Base-by-base conservation (phyloP, 345 rosid genomes). In the Gossypium bickii region DNA sequence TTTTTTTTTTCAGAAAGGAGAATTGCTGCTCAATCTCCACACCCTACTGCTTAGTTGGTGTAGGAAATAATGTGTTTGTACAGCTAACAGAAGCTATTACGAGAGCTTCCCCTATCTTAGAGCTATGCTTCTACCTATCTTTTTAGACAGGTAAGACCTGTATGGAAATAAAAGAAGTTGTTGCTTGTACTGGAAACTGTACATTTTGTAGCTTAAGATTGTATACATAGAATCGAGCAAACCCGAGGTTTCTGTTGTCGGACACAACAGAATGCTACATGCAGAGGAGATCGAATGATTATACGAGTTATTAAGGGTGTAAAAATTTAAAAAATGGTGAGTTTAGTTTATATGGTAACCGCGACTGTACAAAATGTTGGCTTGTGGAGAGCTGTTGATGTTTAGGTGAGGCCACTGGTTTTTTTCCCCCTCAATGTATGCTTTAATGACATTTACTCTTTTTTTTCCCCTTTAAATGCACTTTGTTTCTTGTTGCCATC, bases 121-220 rank as follows among this genome's bases (percentile, higher is more conserved):
- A 78, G 78, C 64, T 65, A 61, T 27, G 80, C 52, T 80, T 62
- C 82, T 73, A 22, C 79, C 73, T 41, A 34, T 82, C 81, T 76
- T 76, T 81, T 76, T 64, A 48, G 85, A 70, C 15, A 68, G 89
- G 88, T 80, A 80, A 62, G 87, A 83, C 80, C 85, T 73, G 68
- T 76, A 72, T n/a, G 79, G 52, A 49, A 80, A 87, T 85, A 80
- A 85, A 90, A 83, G 38, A 1, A 34, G 77, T 78, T 76, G 87
- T 79, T 85, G 83, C 56, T 80, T 78, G 89, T 87, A 80, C 83
- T 59, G 72, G 48, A 78, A 81, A 80, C 73, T 91, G 97, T 91
- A 87, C 79, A 87, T 85, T 86, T 78, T 89, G 93, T 88, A 89
- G 97, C 85, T 86, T 82, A 81, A 78, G 80, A 80, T 47, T 70